Conservation (phyloP, 345 rosid genomes). For the Combretum micranthum region DNA sequence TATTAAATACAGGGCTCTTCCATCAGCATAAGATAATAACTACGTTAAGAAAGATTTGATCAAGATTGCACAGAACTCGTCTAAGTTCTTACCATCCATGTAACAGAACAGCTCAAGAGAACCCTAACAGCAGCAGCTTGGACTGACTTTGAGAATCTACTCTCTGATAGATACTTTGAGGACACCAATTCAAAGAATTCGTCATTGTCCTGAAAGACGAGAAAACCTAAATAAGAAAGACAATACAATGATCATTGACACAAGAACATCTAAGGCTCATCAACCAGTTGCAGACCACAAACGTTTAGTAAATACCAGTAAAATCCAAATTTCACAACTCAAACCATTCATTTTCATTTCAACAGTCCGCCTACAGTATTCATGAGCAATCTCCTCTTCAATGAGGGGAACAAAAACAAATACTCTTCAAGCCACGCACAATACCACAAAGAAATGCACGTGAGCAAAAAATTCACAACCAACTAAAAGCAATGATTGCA, state of each 20-base stretch:
- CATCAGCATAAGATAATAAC: not conserved
- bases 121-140: conserved; percentile 91
- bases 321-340: too few relatives aligned
- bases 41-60: not conserved
- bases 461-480: too few relatives aligned
- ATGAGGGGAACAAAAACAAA: too few relatives aligned
- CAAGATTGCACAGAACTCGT: conserved; percentile 4
- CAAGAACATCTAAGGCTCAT: not conserved
- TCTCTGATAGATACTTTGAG: conserved; percentile 74
- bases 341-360: too few relatives aligned
- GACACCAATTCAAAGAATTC: conserved; percentile 95
- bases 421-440: too few relatives aligned
- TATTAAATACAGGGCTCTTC: conserved; percentile 1
- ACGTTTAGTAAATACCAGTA: too few relatives aligned
- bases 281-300: not conserved
- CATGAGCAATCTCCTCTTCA: too few relatives aligned
- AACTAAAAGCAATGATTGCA: too few relatives aligned
- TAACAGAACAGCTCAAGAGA: conserved; percentile 63
- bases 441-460: too few relatives aligned
- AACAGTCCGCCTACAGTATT: too few relatives aligned
- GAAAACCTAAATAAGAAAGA: conserved; percentile 3
- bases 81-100: conserved; percentile 56
- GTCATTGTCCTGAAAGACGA: conserved; percentile 70
- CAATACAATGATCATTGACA: not conserved
- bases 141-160: conserved; percentile 55